Percentiles rank a stretch among this genome's conserved stretches.
Conservation (phyloP, 352 stramenopile species). For the Phytophthora aleatoria region DNA sequence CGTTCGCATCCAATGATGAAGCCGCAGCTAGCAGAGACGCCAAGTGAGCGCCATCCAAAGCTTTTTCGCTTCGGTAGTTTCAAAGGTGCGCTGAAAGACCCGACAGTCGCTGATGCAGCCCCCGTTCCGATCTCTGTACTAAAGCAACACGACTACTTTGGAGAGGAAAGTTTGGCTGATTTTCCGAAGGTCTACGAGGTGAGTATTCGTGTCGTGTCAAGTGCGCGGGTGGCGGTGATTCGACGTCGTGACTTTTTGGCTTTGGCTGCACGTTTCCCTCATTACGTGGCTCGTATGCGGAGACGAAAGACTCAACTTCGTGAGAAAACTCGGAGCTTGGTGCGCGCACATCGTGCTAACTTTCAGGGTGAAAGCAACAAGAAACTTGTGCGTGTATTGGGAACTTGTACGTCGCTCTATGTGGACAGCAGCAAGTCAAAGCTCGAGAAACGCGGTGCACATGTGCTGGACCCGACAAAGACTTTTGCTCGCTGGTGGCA, state of each 20-base stretch:
- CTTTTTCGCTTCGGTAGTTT: conserved; percentile 28
- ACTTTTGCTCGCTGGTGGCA: conserved; percentile 61
- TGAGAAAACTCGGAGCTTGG: conserved; percentile 16
- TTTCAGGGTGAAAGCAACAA: conserved; percentile 46
- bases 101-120: conserved; percentile 15
- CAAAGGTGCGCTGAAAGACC: conserved; percentile 19
- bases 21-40: conserved; percentile 3
- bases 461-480: conserved; percentile 51
- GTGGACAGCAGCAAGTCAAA: conserved; percentile 43
- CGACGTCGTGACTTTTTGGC: conserved; percentile 43
- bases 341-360: conserved; percentile 41
- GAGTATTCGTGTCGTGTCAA: conserved; percentile 61
- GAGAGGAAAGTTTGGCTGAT: conserved; percentile 56
- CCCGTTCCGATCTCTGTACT: conserved; percentile 52
- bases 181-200: conserved; percentile 46
- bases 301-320: conserved; percentile 28
- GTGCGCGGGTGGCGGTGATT: conserved; percentile 52
- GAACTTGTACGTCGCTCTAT: conserved; percentile 51
- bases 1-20: conserved; percentile 11
- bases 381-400: conserved; percentile 52
- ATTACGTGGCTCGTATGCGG: conserved; percentile 32
- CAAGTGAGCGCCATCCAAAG: conserved; percentile 17
- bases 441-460: conserved; percentile 27
- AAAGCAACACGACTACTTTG: conserved; percentile 61
- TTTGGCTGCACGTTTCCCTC: conserved; percentile 45